Evolutionary conservation across 2,329 filamentous ascomycete genomes (phyloP), one percentile per base, ranked within the genome.

Genomic region (Plectosphaerella sp.): DNA sequence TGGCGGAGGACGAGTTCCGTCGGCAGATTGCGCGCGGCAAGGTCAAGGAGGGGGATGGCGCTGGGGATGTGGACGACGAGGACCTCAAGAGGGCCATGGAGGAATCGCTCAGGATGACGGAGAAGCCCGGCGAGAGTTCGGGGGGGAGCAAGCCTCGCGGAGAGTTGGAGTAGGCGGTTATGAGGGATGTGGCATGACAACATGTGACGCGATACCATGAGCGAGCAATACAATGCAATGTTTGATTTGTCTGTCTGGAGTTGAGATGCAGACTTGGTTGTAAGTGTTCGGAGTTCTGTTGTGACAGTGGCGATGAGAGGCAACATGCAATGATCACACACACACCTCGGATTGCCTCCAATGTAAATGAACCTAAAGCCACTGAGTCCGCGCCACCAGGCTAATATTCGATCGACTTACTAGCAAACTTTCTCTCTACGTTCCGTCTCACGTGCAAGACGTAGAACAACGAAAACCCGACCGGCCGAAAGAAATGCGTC

Each of bases 1-100:
- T 90, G 42, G 76, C 80, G 1, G 89, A 93, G 68, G 84, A 85
- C 58, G 76, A 84, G 63, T 75, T 66, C 47, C 67, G 72, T 11
- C 58, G 64, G 49, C 59, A 64, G 35, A 57, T 60, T 48, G 53
- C 61, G 10, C 70, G 71, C 59, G 68, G 63, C 5, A 72, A 69
- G 56, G 69, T 63, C 1, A 49, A 25, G 15, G 48, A 24, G 10
- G 36, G 24, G 2, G 41, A 43, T 10, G 41, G 41, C 2, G 4
- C 15, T 8, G 66, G 61, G 16, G 64, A 50, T 5, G 56, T 49
- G 35, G 72, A 77, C 41, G 77, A 84, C 46, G 80, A 83, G 59
- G 80, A 83, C n/a, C 58, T 85, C 53, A 75, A 67, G 57, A 67
- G 64, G 57, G 82, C 79, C 2, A 70, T 85, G 63, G 76, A 80